A percentile compares a stretch with the other conserved stretches of the same genome.
phyloP scores from a whole-genome alignment of 192 early-diverging fungal genomes.

The Rhizophagus prolifer region DNA sequence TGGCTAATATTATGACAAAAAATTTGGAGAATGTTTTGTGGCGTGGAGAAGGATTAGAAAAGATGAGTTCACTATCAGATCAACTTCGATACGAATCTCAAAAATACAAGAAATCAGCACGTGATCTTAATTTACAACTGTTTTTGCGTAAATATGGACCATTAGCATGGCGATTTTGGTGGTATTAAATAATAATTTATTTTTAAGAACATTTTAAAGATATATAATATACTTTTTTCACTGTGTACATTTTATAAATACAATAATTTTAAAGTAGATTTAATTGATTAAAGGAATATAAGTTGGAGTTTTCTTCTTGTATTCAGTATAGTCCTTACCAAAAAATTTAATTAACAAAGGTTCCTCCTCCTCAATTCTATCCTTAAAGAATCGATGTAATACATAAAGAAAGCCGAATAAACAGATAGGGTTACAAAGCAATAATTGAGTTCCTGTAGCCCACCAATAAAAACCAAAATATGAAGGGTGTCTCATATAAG shows the following conservation, averaged over 20 bases:
- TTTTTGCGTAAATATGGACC: slow-evolving; percentile 96
- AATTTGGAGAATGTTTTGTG: slow-evolving; percentile 97
- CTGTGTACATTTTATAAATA: background rate
- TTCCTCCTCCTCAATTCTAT: slow-evolving; percentile 82
- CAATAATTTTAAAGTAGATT: background rate
- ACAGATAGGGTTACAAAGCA: slow-evolving; percentile 80
- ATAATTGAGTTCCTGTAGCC: slow-evolving; percentile 75
- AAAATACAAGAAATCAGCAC: slow-evolving; percentile 86
- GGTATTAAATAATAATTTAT: slow-evolving; percentile 41
- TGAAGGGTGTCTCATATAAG: slow-evolving; percentile 88
- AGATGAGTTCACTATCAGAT: slow-evolving; percentile 42
- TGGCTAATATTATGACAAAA: slow-evolving; percentile 96
- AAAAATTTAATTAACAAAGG: slow-evolving; percentile 72
- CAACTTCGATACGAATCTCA: slow-evolving; percentile 35
- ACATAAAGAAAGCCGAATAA: slow-evolving; percentile 62
- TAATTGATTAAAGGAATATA: slow-evolving; percentile 70
- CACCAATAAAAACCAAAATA: slow-evolving; percentile 96
- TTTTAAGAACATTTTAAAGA: no score
- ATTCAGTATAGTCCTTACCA: slow-evolving; percentile 72
- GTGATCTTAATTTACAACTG: slow-evolving; percentile 83
- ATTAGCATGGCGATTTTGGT: slow-evolving; percentile 59
- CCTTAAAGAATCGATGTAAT: slow-evolving; percentile 73
- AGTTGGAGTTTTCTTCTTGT: slow-evolving; percentile 61
- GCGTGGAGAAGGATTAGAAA: slow-evolving; percentile 80
- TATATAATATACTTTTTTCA: no score